Percentiles rank a stretch among this genome's conserved stretches.
Conservation (phyloP, 306 rosid species). For the Hippophae rhamnoides region DNA sequence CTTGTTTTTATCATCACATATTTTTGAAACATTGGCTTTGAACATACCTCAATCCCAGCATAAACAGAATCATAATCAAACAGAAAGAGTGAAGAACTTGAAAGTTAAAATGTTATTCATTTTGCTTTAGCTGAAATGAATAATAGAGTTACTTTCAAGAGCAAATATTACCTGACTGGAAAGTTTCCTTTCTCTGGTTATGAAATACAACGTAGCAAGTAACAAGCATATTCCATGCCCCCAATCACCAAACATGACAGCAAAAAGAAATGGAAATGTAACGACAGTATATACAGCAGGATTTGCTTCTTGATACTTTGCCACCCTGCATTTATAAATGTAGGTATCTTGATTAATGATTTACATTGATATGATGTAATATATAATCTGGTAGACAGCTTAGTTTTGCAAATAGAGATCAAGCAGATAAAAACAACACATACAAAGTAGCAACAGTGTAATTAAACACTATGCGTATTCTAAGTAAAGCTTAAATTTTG, state of each 20-base stretch:
- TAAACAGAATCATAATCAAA: background rate
- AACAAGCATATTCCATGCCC: slow-evolving; percentile 96
- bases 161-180: slow-evolving; percentile 62
- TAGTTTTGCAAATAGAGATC: too few relatives aligned
- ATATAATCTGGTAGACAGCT: too few relatives aligned
- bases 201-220: slow-evolving; percentile 59
- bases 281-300: slow-evolving; percentile 78
- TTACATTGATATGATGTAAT: too few relatives aligned
- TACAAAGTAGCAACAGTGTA: too few relatives aligned
- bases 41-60: background rate
- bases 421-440: too few relatives aligned
- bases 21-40: too few relatives aligned
- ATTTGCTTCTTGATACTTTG: slow-evolving; percentile 96
- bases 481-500: too few relatives aligned
- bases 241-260: slow-evolving; percentile 99
- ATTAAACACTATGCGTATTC: too few relatives aligned
- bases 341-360: too few relatives aligned
- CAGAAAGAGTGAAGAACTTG: background rate
- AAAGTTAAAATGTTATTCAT: background rate
- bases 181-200: slow-evolving; percentile 68
- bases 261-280: slow-evolving; percentile 97
- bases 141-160: background rate
- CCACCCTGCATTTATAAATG: slow-evolving; percentile 57
- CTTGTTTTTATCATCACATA: too few relatives aligned
- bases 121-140: background rate